A percentile compares a stretch with the other conserved stretches of the same genome.
Evolutionary conservation across 2,329 filamentous ascomycete species (phyloP).

Genomic region (Periconia digitata): DNA sequence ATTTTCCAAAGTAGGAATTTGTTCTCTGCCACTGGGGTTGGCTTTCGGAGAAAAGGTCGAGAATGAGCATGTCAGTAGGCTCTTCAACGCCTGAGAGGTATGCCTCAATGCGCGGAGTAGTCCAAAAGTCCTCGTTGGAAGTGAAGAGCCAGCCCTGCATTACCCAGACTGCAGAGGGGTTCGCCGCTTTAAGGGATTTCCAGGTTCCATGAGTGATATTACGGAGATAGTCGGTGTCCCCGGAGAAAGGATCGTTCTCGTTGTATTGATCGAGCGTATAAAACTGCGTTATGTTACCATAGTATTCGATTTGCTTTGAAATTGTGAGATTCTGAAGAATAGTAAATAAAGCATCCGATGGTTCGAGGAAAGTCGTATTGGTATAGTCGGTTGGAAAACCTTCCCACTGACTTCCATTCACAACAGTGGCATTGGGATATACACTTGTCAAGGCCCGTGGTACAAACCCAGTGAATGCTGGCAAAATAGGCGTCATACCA

Average conservation of each 20-base stretch:
- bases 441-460: slow-evolving; percentile 46
- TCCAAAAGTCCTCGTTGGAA: slow-evolving; percentile 49
- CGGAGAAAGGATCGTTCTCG: slow-evolving; percentile 53
- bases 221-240: slow-evolving; percentile 47
- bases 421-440: slow-evolving; percentile 47
- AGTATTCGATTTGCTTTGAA: slow-evolving; percentile 48
- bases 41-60: slow-evolving; percentile 55
- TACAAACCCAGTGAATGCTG: slow-evolving; percentile 55
- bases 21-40: slow-evolving; percentile 55
- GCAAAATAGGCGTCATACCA: slow-evolving; percentile 56
- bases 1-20: slow-evolving; percentile 54
- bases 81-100: slow-evolving; percentile 51
- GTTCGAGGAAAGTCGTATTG: slow-evolving; percentile 53
- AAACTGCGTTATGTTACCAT: slow-evolving; percentile 52
- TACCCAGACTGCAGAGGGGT: slow-evolving; percentile 54
- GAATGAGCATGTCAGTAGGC: slow-evolving; percentile 52
- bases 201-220: slow-evolving; percentile 50
- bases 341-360: slow-evolving; percentile 48
- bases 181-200: slow-evolving; percentile 51
- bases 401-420: slow-evolving; percentile 50
- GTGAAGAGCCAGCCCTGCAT: slow-evolving; percentile 58
- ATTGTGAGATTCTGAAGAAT: slow-evolving; percentile 52
- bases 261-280: slow-evolving; percentile 59
- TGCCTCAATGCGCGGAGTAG: slow-evolving; percentile 49
- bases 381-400: slow-evolving; percentile 47